phyloP scores from a whole-genome alignment of 2,329 filamentous ascomycete species.

The Fusarium piperis region DNA sequence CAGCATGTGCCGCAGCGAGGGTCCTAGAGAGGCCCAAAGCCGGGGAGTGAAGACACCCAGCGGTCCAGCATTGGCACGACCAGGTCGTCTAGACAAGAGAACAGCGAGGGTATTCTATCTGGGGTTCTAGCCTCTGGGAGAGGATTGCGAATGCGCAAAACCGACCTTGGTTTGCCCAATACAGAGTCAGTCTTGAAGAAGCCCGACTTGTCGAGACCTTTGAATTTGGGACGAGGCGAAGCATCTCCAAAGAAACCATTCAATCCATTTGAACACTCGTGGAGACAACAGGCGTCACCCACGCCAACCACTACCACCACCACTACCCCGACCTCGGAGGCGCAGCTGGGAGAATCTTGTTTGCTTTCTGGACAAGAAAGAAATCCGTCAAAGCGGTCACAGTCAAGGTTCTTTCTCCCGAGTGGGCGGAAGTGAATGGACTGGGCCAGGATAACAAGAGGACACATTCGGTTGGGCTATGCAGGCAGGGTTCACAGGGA shows the following conservation, averaged over 20 bases:
- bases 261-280: background rate
- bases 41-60: constrained; percentile 2
- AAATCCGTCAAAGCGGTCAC: background rate
- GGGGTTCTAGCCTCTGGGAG: background rate
- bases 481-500: background rate
- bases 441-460: background rate
- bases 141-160: background rate
- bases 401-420: background rate
- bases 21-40: constrained; percentile 43
- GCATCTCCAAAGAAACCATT: background rate
- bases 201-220: background rate
- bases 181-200: background rate
- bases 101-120: background rate
- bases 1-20: constrained; percentile 42
- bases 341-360: background rate
- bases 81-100: background rate
- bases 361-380: background rate
- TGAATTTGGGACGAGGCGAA: background rate
- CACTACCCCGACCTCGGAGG: background rate
- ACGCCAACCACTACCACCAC: background rate
- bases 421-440: background rate
- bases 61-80: constrained; percentile 2
- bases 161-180: background rate
- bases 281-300: background rate
- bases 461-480: background rate